Percentiles rank a stretch among this genome's conserved stretches.
Evolutionary conservation across 345 rosid genomes (phyloP).

Genomic region (sweet orange (Citrus sinensis)): DNA sequence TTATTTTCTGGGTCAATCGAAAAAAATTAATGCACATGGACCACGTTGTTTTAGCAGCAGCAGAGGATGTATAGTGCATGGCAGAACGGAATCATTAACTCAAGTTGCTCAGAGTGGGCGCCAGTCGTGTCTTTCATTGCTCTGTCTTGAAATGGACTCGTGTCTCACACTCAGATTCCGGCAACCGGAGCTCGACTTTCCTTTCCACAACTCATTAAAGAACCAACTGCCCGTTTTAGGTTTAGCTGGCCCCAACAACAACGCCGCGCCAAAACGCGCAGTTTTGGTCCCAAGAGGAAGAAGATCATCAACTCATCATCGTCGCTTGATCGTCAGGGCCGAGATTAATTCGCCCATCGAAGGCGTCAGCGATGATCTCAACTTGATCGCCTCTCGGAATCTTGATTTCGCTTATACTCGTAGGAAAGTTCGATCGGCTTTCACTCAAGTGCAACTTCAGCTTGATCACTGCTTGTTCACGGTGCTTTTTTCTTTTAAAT

Average conservation of each 20-base stretch:
- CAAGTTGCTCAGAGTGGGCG: not conserved
- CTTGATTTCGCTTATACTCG: slow-evolving; percentile 78
- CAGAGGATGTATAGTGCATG: not conserved
- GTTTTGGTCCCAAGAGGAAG: not conserved
- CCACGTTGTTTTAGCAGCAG: not conserved
- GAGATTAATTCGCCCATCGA: slow-evolving; percentile 32
- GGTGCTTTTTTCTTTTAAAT: slow-evolving; percentile 31
- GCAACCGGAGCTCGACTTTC: slow-evolving; percentile 11
- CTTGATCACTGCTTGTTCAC: slow-evolving; percentile 87
- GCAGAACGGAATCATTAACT: not conserved
- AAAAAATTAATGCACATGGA: not conserved
- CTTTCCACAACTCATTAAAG: slow-evolving; percentile 8
- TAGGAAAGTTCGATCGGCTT: slow-evolving; percentile 70
- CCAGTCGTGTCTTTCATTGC: not conserved
- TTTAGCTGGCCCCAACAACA: not conserved
- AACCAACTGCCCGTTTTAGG: not conserved
- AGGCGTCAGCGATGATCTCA: slow-evolving; percentile 66
- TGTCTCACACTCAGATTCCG: slow-evolving; percentile 20
- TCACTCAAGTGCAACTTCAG: slow-evolving; percentile 51
- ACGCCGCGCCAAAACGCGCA: not conserved
- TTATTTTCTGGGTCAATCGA: not conserved
- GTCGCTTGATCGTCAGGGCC: slow-evolving; percentile 10
- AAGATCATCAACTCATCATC: not conserved
- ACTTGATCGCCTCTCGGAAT: slow-evolving; percentile 57
- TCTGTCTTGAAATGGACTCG: slow-evolving; percentile 23